Percentiles rank a stretch among this genome's conserved stretches.
Evolutionary conservation across 2,329 filamentous ascomycete genomes (phyloP).

Genomic region (Akanthomyces lecanii): DNA sequence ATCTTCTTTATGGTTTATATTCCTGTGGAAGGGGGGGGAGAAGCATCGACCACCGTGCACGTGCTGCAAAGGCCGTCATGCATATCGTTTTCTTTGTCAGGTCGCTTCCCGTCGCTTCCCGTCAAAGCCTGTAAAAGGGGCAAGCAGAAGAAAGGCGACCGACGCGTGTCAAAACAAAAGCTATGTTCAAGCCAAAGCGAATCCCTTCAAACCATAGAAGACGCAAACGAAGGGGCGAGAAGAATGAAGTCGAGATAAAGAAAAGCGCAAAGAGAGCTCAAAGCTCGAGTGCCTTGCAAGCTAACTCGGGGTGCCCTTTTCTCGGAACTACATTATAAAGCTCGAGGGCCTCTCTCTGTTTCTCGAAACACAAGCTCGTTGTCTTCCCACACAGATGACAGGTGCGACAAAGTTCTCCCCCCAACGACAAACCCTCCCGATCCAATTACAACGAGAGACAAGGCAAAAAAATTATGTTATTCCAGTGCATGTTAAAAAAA

Average conservation of each 20-base stretch:
- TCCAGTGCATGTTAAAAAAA: neutral
- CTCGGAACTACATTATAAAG: neutral
- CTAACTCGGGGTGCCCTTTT: neutral
- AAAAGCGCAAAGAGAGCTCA: neutral
- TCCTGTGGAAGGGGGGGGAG: neutral
- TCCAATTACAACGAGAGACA: neutral
- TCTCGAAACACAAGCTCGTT: neutral
- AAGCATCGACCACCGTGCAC: neutral
- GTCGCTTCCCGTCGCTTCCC: neutral
- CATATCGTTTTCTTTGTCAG: neutral
- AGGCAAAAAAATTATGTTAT: neutral
- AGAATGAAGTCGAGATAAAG: neutral
- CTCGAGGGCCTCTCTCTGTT: neutral
- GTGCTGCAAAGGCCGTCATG: neutral
- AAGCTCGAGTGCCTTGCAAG: neutral
- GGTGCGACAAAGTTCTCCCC: too few relatives aligned
- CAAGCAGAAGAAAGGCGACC: neutral
- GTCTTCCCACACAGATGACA: too few relatives aligned
- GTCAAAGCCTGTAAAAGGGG: neutral
- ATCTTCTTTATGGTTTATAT: neutral
- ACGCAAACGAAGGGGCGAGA: neutral
- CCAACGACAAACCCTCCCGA: neutral
- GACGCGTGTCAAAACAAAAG: neutral
- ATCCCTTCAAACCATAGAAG: neutral
- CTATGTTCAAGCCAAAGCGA: neutral